Evolutionary conservation across 441 rosid genomes (phyloP), one percentile per base, ranked within the genome.

Genomic region (Populus hybrid): DNA sequence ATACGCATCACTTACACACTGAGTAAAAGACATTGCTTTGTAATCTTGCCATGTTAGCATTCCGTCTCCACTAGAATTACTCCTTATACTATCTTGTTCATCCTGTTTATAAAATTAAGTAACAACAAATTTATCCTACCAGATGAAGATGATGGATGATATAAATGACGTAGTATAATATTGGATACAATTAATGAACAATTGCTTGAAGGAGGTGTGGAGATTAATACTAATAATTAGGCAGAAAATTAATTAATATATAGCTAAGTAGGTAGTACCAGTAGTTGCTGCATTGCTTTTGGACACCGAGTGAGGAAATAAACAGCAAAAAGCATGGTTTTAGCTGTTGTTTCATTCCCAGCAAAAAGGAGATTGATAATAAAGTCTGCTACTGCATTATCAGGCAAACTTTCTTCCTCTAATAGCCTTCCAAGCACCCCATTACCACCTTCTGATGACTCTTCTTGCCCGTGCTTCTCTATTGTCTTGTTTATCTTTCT

Each of bases 331-430:
- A 92, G 88, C 97, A 94, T 92, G 14, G 98, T 92, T 80, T 94
- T 94, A 1, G 97, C 82, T 0, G 97, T 92, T 0, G 98, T 94
- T 86, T 94, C 98, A 71, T 92, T 94, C 76, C 98, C 98, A 4
- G 97, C 98, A 78, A 94, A 94, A 29, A 94, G 79, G 71, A 94
- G 93, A 82, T 91, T 94, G 73, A 94, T 87, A 69, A 94, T 86
- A 82, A 94, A 94, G 77, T 94, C 98, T 3, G 93, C 87, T 16
- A 92, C 71, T 3, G 85, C 89, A 50, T 92, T 87, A 6, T 91
- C 90, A 0, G 89, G 85, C 71, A 94, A 85, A 86, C 78, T 88
- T 79, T 89, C 93, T 83, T 94, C 97, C 38, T 84, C 83, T 18
- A 94, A 70, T 56, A 94, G 77, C 75, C 93, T 89, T 64, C 93